A percentile compares a stretch with the other conserved stretches of the same genome.
Conservation (phyloP, 208 protist genomes). For the Naegleria gruberi region DNA sequence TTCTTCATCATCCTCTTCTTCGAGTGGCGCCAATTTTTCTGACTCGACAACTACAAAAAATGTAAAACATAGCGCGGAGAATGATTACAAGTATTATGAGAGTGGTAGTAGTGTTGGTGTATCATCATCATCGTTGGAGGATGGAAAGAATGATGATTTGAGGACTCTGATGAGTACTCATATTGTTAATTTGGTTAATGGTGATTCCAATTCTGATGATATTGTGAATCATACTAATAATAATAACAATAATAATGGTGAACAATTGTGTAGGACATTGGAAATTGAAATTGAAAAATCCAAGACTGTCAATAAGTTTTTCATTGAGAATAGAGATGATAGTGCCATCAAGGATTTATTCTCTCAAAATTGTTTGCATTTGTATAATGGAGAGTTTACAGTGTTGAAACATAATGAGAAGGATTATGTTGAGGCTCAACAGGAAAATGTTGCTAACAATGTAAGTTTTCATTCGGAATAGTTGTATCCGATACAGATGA, state of each 20-base stretch:
- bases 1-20: background rate
- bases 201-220: too few species aligned
- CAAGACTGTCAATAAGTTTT: background rate
- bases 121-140: too few species aligned
- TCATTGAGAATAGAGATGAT: background rate
- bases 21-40: too few species aligned
- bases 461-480: background rate
- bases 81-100: background rate
- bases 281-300: background rate
- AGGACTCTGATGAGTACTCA: too few species aligned
- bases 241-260: background rate
- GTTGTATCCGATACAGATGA: background rate
- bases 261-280: background rate
- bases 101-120: too few species aligned
- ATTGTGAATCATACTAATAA: background rate
- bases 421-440: background rate
- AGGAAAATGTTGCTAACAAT: background rate
- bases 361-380: background rate
- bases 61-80: background rate
- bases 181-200: too few species aligned
- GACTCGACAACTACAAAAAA: background rate
- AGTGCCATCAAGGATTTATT: background rate
- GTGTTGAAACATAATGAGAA: background rate
- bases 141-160: background rate
- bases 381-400: slow-evolving; percentile 7